Conservation (phyloP, 2,329 filamentous ascomycete genomes). For the Cercospora berteroae region DNA sequence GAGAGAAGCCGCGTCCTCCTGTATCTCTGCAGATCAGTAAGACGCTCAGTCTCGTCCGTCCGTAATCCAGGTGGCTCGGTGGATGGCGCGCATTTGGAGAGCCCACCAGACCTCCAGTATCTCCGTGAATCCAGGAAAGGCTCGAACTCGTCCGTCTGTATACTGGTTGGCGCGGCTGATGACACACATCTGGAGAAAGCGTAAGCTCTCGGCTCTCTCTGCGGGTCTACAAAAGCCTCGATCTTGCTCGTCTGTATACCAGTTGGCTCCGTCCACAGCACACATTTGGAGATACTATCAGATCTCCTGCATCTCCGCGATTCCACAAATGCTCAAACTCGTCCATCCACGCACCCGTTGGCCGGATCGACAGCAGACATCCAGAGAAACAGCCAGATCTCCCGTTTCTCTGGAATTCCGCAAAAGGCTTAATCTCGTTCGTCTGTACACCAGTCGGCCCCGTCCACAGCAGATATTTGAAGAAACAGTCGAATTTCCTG, state of each 20-base stretch:
- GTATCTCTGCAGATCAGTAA: background rate
- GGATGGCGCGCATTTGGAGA: no score
- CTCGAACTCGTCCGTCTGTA: background rate
- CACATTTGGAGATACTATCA: background rate
- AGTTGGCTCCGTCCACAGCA: background rate
- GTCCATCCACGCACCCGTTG: no score
- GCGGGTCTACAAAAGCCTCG: background rate
- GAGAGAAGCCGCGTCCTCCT: background rate
- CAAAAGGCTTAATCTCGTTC: background rate
- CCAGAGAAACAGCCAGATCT: background rate
- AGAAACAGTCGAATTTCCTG: background rate
- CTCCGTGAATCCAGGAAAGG: background rate
- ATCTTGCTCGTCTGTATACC: background rate
- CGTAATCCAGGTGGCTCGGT: no score
- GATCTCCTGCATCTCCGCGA: background rate
- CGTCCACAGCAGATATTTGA: background rate
- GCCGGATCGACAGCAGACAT: background rate
- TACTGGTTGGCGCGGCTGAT: background rate
- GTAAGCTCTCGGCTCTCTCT: background rate
- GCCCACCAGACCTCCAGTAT: background rate
- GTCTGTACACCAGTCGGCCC: no score
- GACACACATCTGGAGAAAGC: background rate
- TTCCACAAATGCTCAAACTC: background rate
- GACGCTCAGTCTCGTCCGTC: no score
- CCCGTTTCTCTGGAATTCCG: background rate